Evolutionary conservation across 768 basidiomycete genomes (phyloP), one percentile per base, ranked within the genome.

Genomic region (Boletus reticuloceps): DNA sequence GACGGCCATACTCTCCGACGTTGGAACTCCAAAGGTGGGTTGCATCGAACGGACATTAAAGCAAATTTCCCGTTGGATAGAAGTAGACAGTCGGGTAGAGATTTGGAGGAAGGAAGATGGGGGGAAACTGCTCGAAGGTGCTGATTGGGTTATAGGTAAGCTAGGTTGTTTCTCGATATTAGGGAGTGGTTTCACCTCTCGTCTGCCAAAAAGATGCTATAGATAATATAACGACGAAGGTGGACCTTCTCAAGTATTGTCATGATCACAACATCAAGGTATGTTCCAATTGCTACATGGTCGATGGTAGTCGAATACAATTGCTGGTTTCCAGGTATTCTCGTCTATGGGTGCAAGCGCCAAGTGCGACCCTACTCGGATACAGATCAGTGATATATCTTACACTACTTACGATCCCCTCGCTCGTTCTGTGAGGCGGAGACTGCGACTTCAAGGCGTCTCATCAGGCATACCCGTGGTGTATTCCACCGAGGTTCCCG

Each of bases 291-390:
- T 16, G 3, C 13, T 43, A 12, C 38, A 9, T 34, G 20, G 11
- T 32, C 7, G 8, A 6, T 2, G 16, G 34, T 25, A 25, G 43
- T 32, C 16, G 34, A 49, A 51, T 31, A 32, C 42, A 25, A 54
- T 47, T 25, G 12, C 10, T 36, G 25, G 22, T 25, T 42, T 51
- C 13, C 58, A 90, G 88, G 88, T 95, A 17, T 97, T 98, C 72
- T 93, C 95, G 1, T 94, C 94, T 25, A 97, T 99, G 94, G 97
- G 97, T 29, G 91, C 95, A 5, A 87, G 94, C 13, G 89, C 94
- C 14, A 99, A 98, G 74, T 82, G 82, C 63, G 97, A 99, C 70
- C 95, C 97, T 0, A 96, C 94, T 1, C 84, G 94, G 39, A 83
- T 99, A 25, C 95, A 98, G 71, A 97, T 98, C 53, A 88, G 87